These are phyloP conservation scores for Stemphylium beticola DNA, from an alignment of 2,329 filamentous ascomycete genomes.

Conservation along the genomic window DNA sequence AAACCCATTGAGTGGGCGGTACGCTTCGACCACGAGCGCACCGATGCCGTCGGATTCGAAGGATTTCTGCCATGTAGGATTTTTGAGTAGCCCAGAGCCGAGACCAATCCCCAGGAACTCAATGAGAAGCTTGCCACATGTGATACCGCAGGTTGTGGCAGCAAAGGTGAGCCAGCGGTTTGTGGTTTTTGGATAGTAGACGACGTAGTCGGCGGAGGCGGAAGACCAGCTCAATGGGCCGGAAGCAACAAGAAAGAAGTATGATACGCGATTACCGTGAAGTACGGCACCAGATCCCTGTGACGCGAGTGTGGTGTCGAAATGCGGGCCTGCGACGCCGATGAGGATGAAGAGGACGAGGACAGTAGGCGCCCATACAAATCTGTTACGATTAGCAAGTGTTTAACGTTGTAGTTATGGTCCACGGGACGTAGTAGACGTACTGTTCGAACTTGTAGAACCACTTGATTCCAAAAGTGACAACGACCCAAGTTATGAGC, in stretches of 20 bases:
- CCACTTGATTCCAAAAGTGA: slow-evolving; percentile 32
- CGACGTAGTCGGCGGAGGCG: slow-evolving; percentile 68
- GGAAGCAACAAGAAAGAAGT: slow-evolving; percentile 70
- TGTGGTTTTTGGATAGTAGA: slow-evolving; percentile 65
- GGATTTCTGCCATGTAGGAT: slow-evolving; percentile 61
- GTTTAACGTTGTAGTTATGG: too few species aligned
- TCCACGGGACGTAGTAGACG: not conserved
- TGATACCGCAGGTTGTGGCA: slow-evolving; percentile 62
- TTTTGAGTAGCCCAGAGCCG: slow-evolving; percentile 60
- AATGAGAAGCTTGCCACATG: slow-evolving; percentile 63
- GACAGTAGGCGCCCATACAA: slow-evolving; percentile 33
- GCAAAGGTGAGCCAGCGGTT: slow-evolving; percentile 54
- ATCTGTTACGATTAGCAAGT: not conserved
- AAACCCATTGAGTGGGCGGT: slow-evolving; percentile 55
- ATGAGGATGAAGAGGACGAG: slow-evolving; percentile 35
- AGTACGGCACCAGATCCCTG: slow-evolving; percentile 57
- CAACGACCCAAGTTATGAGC: slow-evolving; percentile 30
- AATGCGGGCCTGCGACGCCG: slow-evolving; percentile 51
- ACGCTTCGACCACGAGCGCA: slow-evolving; percentile 67
- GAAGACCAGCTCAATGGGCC: slow-evolving; percentile 66
- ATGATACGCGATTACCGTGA: slow-evolving; percentile 65
- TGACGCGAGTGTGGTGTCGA: slow-evolving; percentile 59
- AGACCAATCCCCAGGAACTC: slow-evolving; percentile 67
- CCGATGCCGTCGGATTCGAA: slow-evolving; percentile 62
- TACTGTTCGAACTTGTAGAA: slow-evolving; percentile 35